These are phyloP conservation scores for Saccharomycopsis guyanensis DNA, from an alignment of 805 yeast species.

Conservation along the genomic window DNA sequence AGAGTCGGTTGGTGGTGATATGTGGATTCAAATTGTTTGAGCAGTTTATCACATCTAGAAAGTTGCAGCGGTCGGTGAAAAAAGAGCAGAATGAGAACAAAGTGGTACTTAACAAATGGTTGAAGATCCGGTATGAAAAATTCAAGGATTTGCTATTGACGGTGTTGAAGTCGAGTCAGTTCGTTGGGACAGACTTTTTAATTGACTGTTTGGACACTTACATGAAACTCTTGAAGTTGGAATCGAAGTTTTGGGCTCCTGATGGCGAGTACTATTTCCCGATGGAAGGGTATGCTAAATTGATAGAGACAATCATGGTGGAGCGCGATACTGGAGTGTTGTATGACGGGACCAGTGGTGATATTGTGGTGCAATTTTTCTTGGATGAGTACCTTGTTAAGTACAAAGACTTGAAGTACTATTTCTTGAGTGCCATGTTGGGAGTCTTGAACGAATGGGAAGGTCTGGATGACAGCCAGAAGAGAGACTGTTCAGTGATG, in stretches of 20 bases:
- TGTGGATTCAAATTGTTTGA: conserved; percentile 43
- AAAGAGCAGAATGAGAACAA: conserved; percentile 36
- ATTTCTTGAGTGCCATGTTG: conserved; percentile 44
- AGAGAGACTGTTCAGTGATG: conserved; percentile 25
- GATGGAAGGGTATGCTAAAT: conserved; percentile 38
- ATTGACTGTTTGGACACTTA: conserved; percentile 48
- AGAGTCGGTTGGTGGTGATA: conserved; percentile 34
- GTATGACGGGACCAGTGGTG: conserved; percentile 41
- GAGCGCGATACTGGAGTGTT: conserved; percentile 32
- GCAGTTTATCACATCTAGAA: conserved; percentile 35
- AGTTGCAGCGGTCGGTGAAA: conserved; percentile 30
- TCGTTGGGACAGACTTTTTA: conserved; percentile 38
- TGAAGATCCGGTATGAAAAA: conserved; percentile 47
- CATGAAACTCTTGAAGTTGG: conserved; percentile 49
- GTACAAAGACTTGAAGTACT: conserved; percentile 74
- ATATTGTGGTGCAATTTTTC: conserved; percentile 48
- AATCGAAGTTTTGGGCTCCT: conserved; percentile 46
- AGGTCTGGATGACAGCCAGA: conserved; percentile 19
- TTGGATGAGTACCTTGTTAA: conserved; percentile 43
- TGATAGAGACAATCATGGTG: conserved; percentile 31
- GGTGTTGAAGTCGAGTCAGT: conserved; percentile 32
- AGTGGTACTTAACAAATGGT: conserved; percentile 51
- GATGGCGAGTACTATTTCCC: conserved; percentile 48
- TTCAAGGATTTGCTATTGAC: conserved; percentile 40
- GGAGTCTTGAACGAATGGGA: conserved; percentile 18